Base-by-base conservation (phyloP, 306 rosid genomes). In the Arachis stenosperma region DNA sequence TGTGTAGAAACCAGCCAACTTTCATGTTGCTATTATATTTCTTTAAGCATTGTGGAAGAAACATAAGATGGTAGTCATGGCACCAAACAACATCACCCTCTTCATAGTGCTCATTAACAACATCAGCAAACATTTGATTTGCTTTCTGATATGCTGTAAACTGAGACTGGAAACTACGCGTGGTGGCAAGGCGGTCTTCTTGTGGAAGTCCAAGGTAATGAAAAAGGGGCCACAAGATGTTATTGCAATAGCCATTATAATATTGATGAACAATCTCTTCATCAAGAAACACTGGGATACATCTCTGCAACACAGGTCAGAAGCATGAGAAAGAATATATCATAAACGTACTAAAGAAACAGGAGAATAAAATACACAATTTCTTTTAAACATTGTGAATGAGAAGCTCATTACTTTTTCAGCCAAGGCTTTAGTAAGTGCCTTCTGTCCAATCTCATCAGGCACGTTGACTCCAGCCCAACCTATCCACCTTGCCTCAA, bases 391-490 rank as follows among this genome's bases (percentile, higher is more conserved):
- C 41, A 48, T 58, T 41, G 43, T 37, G 70, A 75, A 41, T 50
- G 22, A 53, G 62, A 60, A 30, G 43, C 47, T 65, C 29, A 15
- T 68, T 72, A 89, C 98, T 89, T 92, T 89, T 66, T 89, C 96
- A 67, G 90, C 98, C 75, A 92, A 86, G 63, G 98, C 93, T 79
- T 82, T 86, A 1, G 91, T 92, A 68, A 92, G 96, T 30, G 96
- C 96, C 69, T 85, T 81, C 86, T 89, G 98, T 74, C 98, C 98
- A 74, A 82, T 77, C 73, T 82, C 90, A 64, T 92, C 98, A 0
- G 98, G 92, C 65, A 92, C 98, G 54, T 92, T 92, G 52, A 92
- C 98, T 46, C 98, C 98, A 3, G 98, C 96, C 98, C 98, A 92
- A 39, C 98, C 98, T 79, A 92, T 92, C 98, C 98, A 92, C 85